Base-by-base conservation (phyloP, 129 eudicot genomes). In the Tanacetum coccineum region DNA sequence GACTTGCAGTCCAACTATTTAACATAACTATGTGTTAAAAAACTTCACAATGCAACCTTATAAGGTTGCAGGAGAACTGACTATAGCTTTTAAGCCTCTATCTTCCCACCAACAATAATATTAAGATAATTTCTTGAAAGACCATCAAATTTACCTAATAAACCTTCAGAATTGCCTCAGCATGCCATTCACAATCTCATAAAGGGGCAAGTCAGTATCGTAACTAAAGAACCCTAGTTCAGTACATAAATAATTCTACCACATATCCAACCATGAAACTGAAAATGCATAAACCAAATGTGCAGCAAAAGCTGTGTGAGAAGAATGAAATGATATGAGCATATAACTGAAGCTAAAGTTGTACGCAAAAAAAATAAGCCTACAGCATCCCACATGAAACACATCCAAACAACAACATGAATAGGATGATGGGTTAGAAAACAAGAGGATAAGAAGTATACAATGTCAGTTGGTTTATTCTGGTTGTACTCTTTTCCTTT, bases 391-490 rank as follows among this genome's bases (percentile, higher is more conserved):
- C 36, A 28, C 36, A 28, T 28, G 36, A 28, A 28, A 28, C 4
- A 28, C 36, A 28, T 36, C 42, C 68, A 42, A 42, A 50, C 18
- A 62, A 72, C 9, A 40, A n/a, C 45, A 62, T 36, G 70, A 39
- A 1, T 7, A 13, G 17, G 39, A 44, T 42, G 15, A 12, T 12
- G 15, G 48, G 21, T 36, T 18, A 59, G 39, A 30, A 48, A 48
- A 60, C 28, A 65, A 56, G 40, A 74, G 21, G 32, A 15, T 74
- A 74, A 75, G 42, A 50, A 40, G 58, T 10, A 17, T 80, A 87
- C 97, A 56, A 85, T 91, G 59, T 91, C 97, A 28, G 96, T 91
- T 64, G 97, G 97, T 77, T 81, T 91, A 66, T 91, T 91, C 83
- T 85, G 90, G 73, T 85, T 85, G 73, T 91, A 87, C 77, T 91